Evolutionary conservation across 2,329 filamentous ascomycete genomes (phyloP), one percentile per base, ranked within the genome.

Genomic region (Paracoccidioides lutzii): DNA sequence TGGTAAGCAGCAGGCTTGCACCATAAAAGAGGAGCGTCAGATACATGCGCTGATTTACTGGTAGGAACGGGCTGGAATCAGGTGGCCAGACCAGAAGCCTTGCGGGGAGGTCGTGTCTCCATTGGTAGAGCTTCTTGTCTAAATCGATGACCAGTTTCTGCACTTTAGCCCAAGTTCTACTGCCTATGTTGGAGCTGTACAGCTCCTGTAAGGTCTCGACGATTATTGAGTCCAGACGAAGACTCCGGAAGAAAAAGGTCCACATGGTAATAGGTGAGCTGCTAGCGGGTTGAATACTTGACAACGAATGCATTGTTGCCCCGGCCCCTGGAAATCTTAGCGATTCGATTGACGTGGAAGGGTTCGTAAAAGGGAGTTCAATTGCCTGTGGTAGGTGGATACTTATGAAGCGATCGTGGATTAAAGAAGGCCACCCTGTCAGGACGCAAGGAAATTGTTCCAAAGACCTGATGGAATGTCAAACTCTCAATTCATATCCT

Each of bases 381-480:
- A 4, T 64, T 60, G 14, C 66, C 55, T 1, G 58, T 1, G 71
- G 70, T 38, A 67, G 53, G 8, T 65, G 65, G 4, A 67, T 61
- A 10, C 67, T 69, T 52, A 65, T 67, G 37, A 65, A 59, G 8
- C 57, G 55, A 40, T 67, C 64, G 6, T 63, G 57, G 22, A 66
- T 64, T 4, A 65, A 61, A 43, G 64, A 67, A 37, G 71, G 67
- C 6, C 70, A 65, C 5, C 72, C 72, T n/a, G 67, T 71, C 32
- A 72, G 64, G 5, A 65, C 58, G 14, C 65, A 65, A 3, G 73
- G 59, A 2, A 68, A 60, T 14, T 63, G 61, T 57, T 74, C 72
- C 14, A 71, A 55, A 3, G 64, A 64, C 55, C 67, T 70, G 22
- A 73, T 56, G n/a, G 65, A 67, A 68, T 71, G 72, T 71, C 72